Base-by-base conservation (phyloP, 2,329 filamentous ascomycete genomes). In the Monascus ruber region DNA sequence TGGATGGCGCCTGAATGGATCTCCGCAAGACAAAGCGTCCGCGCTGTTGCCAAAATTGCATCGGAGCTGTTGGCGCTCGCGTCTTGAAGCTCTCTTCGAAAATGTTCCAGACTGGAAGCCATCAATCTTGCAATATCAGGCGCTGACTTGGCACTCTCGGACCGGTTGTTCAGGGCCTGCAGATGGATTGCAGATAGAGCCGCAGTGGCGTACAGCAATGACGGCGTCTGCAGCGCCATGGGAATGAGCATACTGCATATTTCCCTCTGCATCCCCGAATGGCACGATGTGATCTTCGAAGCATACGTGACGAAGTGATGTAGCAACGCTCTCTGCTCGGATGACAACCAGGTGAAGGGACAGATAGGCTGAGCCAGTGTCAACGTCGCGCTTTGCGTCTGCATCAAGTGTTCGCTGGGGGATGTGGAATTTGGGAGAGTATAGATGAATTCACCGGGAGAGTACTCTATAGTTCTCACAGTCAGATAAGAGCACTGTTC, bases 221-320 rank as follows among this genome's bases (percentile, higher is more conserved):
- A 63, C 2, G 61, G 64, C 6, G 57, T 66, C 37, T 65, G 59
- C 1, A 65, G 49, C 24, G 62, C 64, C 62, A 67, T 66, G 2
- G 64, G 63, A n/a, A 68, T 50, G 9, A 66, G 54, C 56, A 65
- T 59, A 17, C 55, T 53, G 46, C 63, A 66, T 36, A 67, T 62
- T 37, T 65, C 59, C 32, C 53, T 53, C 34, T 64, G 63, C 56
- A 66, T 63, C 31, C 59, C 55, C 1, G 55, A 50, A 42, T 65
- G 61, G 26, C 61, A 64, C 5, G 62, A 60, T 1, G 63, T 65
- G 31, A 65, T 59, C 38, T 59, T 55, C 3, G 63, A 66, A 7
- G 63, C 62, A 53, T 65, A 60, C 25, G 54, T 55, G 35, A 63
- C 58, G 42, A 64, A 66, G 44, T 66, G 62, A 35, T 63, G 58